A percentile compares a stretch with the other conserved stretches of the same genome.
phyloP scores from a whole-genome alignment of 345 rosid genomes.

The Fremontodendron californicum region DNA sequence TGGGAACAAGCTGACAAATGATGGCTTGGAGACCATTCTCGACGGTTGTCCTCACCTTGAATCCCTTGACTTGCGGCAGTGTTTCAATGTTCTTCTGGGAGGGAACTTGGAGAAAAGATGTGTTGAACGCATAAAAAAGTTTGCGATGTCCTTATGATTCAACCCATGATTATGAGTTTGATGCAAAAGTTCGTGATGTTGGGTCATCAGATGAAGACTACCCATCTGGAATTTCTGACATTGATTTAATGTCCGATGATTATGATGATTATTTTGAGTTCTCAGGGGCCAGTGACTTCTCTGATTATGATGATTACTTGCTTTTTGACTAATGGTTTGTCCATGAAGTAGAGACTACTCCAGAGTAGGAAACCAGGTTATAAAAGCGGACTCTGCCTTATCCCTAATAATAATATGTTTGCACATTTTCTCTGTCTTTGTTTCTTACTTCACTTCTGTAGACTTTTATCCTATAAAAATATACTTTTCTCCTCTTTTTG shows the following conservation, averaged over 20 bases:
- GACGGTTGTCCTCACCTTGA: constrained; percentile 55
- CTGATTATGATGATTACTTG: not conserved
- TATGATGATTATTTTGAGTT: constrained; percentile 32
- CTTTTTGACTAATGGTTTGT: not conserved
- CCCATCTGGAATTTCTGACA: constrained; percentile 33
- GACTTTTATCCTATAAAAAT: too few relatives aligned
- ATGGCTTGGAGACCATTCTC: constrained; percentile 60
- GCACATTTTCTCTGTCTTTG: not conserved
- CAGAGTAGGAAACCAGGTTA: not conserved
- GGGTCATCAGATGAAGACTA: constrained; percentile 31
- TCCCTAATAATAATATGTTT: not conserved
- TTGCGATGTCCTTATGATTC: constrained; percentile 48
- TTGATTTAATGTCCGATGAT: constrained; percentile 38
- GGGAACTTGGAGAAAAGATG: constrained; percentile 47
- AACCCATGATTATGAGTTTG: constrained; percentile 38
- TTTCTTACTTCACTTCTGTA: not conserved
- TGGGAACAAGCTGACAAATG: constrained; percentile 48
- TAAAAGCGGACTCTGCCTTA: not conserved
- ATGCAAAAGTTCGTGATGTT: constrained; percentile 10
- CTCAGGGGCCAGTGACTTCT: constrained; percentile 24
- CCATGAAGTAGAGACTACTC: not conserved
- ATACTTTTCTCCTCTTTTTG: not conserved
- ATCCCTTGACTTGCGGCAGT: constrained; percentile 64
- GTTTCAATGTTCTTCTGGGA: constrained; percentile 41
- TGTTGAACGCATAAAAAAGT: constrained; percentile 37